Conservation (phyloP, 176 grass and related monocot species). For the Triticum monococcum region DNA sequence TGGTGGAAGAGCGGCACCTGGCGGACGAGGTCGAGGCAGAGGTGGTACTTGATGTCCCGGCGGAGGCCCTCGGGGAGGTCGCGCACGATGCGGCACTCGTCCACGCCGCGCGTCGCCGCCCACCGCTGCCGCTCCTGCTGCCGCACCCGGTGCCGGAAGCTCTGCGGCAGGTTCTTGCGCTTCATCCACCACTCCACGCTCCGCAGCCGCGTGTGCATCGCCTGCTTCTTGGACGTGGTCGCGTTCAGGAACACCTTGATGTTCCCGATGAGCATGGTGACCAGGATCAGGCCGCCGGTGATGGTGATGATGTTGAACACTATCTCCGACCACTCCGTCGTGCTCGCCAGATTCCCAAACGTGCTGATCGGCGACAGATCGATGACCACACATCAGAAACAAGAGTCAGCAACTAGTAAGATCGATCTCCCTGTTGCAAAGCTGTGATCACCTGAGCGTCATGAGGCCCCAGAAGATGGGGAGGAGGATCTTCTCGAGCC, state of each 20-base stretch:
- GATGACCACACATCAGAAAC: not conserved
- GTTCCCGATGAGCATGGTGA: constrained; percentile 97
- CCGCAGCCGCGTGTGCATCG: constrained; percentile 61
- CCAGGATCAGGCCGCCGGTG: constrained; percentile 66
- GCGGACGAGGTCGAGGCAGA: constrained; percentile 90
- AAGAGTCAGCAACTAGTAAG: not conserved
- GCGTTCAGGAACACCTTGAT: constrained; percentile 94
- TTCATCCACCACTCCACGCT: constrained; percentile 85
- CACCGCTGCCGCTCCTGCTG: constrained; percentile 87
- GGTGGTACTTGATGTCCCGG: constrained; percentile 91
- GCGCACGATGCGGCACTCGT: constrained; percentile 62
- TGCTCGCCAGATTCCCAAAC: constrained; percentile 82
- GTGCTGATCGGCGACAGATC: constrained; percentile 45
- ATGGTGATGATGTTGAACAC: constrained; percentile 96
- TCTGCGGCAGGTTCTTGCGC: constrained; percentile 49
- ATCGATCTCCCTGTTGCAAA: not conserved
- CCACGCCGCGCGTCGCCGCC: constrained; percentile 82
- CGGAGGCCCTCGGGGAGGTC: constrained; percentile 85
- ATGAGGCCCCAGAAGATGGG: constrained; percentile 97
- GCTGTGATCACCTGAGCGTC: constrained; percentile 27
- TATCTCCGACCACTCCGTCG: constrained; percentile 96
- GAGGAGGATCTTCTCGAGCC: constrained; percentile 81
- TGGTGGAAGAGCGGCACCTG: constrained; percentile 95
- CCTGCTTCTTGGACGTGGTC: constrained; percentile 90
- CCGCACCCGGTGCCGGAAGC: constrained; percentile 66